phyloP scores from a whole-genome alignment of 108 stramenopile species.

The Cyclotella kingstonii region DNA sequence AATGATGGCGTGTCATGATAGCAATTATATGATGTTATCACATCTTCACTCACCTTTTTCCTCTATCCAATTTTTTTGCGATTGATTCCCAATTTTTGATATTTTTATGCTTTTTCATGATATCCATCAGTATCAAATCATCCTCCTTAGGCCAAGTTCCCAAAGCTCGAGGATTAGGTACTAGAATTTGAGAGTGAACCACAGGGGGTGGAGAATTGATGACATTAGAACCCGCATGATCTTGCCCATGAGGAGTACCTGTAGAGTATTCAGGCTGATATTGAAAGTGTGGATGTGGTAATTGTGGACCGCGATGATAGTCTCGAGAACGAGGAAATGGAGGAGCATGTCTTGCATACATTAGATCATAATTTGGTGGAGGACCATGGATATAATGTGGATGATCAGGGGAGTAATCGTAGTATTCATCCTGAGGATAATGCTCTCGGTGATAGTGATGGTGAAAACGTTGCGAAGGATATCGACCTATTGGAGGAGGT shows the following conservation, averaged over 20 bases:
- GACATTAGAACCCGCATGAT: no score
- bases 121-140: conserved; percentile 65
- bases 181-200: background rate
- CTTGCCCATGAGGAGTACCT: background rate
- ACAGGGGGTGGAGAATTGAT: background rate
- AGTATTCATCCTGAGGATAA: conserved; percentile 20
- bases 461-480: conserved; percentile 5
- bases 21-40: no score
- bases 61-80: conserved; percentile 67
- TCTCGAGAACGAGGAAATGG: background rate
- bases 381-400: conserved; percentile 8
- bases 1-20: background rate
- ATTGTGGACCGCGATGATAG: background rate
- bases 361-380: conserved; percentile 16
- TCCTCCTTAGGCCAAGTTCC: conserved; percentile 70
- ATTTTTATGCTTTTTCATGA: conserved; percentile 87
- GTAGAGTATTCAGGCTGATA: background rate
- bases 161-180: background rate
- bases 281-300: background rate
- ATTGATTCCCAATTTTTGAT: conserved; percentile 86
- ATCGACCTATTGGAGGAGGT: background rate
- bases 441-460: conserved; percentile 1
- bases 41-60: conserved; percentile 30
- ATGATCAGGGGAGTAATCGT: conserved; percentile 5
- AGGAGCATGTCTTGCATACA: background rate